Evolutionary conservation across 1,284 basidiomycete genomes (phyloP).

Genomic region (Hypsizygus ulmarius): DNA sequence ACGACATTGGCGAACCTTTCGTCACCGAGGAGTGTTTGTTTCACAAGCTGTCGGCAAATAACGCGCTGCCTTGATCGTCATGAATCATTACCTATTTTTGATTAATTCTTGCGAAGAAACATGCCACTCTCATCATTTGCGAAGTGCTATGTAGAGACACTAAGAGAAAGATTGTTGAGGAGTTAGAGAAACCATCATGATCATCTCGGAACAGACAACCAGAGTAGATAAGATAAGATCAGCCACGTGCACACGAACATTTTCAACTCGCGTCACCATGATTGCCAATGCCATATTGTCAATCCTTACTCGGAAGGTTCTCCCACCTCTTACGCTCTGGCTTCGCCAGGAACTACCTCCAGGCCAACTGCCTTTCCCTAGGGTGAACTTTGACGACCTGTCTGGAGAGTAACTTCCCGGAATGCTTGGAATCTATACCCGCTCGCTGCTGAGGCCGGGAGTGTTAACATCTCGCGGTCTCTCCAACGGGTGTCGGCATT

Average conservation of each 20-base stretch:
- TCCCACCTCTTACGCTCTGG: neutral
- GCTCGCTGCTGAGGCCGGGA: conserved; percentile 14
- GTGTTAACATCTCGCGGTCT: conserved; percentile 3
- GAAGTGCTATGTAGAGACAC: neutral
- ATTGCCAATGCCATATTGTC: too few species aligned
- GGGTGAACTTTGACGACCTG: conserved; percentile 7
- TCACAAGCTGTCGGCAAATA: too few species aligned
- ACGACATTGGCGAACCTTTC: too few species aligned
- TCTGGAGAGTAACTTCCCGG: conserved; percentile 7
- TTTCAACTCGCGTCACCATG: neutral
- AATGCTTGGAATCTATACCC: conserved; percentile 16
- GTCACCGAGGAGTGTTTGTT: too few species aligned
- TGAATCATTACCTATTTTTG: too few species aligned
- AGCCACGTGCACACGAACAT: conserved; percentile 5
- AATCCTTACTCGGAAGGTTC: too few species aligned
- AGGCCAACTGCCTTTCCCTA: conserved; percentile 8
- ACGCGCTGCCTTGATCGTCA: too few species aligned
- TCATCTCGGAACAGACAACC: too few species aligned
- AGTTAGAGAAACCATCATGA: too few species aligned
- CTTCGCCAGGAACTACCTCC: neutral
- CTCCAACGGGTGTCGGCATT: conserved; percentile 5
- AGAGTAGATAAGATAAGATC: conserved; percentile 18
- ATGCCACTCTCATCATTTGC: too few species aligned
- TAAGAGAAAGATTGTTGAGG: conserved; percentile 3
- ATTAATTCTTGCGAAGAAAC: too few species aligned